Evolutionary conservation across 2,329 filamentous ascomycete genomes (phyloP), one percentile per base, ranked within the genome.

Genomic region (Trichoderma koningiopsis): DNA sequence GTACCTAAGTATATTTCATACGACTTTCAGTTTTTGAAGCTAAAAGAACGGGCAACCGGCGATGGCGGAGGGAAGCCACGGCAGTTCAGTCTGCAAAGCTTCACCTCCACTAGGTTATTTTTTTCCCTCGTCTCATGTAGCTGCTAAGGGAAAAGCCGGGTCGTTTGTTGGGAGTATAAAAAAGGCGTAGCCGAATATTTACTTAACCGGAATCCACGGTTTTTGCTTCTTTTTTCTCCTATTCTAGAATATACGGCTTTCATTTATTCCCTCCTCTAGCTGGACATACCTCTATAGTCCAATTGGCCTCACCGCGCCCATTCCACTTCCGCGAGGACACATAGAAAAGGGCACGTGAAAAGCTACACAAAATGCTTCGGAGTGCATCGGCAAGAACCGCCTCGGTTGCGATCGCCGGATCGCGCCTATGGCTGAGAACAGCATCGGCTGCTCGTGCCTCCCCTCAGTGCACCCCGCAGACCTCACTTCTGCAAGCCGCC

Each of bases 321-420:
- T 24, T 24, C 11, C 10, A 1, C 47, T 49, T 49, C 3, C 7
- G 24, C 13, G 11, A 22, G n/a, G 52, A 29, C 14, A 19, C 14
- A 27, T 4, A 43, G n/a, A 59, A 13, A 59, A 56, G 16, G 27
- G 29, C 2, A 56, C 29, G n/a, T 8, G 14, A 13, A 43, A 43
- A 43, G 40, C 8, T 5, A 63, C 4, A 63, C 22, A 66, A 27
- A 53, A 68, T 68, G 65, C 65, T 68, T 68, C 65, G 65, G 65
- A 60, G 65, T 61, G 57, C 57, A 47, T 61, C 57, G 57, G 56
- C 65, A 60, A 68, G 65, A 61, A 49, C 57, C 40, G 57, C 40
- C 43, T 68, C 57, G 56, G 65, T 57, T 43, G 65, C 57, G 33
- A 55, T 61, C 43, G 65, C 63, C 63, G 53, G 63, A 31, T 40